Evolutionary conservation across 345 rosid species (phyloP).

Genomic region (Raphanus raphanistrum): DNA sequence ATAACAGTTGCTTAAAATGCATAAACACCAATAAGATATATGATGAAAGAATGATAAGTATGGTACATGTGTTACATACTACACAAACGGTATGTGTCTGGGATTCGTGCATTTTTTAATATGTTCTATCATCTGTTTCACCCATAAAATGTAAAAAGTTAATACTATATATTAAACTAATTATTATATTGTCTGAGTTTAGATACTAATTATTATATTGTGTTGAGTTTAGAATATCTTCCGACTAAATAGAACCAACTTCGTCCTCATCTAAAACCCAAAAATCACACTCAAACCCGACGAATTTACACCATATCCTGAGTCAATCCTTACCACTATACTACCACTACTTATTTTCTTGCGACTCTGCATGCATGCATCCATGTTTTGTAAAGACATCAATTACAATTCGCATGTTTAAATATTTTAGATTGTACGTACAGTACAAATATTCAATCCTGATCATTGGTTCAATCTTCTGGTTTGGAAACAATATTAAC

Average conservation of each 20-base stretch:
- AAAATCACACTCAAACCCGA: neutral
- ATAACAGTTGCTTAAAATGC: neutral
- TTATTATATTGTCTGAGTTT: neutral
- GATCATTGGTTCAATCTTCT: neutral
- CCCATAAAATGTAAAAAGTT: no score
- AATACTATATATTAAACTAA: neutral
- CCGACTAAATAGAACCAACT: neutral
- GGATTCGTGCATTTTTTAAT: neutral
- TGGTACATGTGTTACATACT: constrained; percentile 20
- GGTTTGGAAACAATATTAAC: neutral
- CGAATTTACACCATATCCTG: neutral
- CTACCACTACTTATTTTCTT: neutral
- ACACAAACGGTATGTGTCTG: neutral
- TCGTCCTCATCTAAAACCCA: neutral
- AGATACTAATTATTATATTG: neutral
- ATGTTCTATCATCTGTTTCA: no score
- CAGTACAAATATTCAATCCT: neutral
- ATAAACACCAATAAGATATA: neutral
- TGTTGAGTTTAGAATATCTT: neutral
- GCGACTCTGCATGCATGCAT: constrained; percentile 11
- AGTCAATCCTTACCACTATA: neutral
- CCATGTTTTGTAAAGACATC: neutral
- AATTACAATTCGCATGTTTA: neutral
- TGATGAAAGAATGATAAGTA: constrained; percentile 24
- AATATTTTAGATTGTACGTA: neutral